Conservation (phyloP, 2,329 filamentous ascomycete genomes). For the Scedosporium minutisporum region DNA sequence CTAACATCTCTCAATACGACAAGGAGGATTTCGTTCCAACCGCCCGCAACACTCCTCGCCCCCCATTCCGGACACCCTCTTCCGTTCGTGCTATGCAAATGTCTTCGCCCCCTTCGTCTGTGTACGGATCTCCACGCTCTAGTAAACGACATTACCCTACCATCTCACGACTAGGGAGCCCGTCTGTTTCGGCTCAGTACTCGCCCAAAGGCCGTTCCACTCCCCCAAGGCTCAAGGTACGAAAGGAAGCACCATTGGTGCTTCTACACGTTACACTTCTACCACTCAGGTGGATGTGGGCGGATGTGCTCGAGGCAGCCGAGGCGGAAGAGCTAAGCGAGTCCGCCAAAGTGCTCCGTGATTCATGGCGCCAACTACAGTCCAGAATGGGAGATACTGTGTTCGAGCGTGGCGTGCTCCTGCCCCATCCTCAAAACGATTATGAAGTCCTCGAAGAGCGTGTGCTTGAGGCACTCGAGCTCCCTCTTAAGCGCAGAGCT, state of each 20-base stretch:
- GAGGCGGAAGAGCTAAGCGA: constrained; percentile 31
- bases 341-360: constrained; percentile 40
- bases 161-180: constrained; percentile 48
- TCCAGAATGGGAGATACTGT: constrained; percentile 65
- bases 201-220: constrained; percentile 45
- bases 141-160: constrained; percentile 35
- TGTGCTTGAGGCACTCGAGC: constrained; percentile 63
- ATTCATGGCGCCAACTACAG: constrained; percentile 57
- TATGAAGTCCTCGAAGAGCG: constrained; percentile 73
- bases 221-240: constrained; percentile 46
- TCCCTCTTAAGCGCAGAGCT: constrained; percentile 54
- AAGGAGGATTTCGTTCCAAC: constrained; percentile 41
- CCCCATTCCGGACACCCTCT: constrained; percentile 60
- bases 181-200: constrained; percentile 39
- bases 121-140: constrained; percentile 45
- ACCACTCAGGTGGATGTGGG: constrained; percentile 59
- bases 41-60: constrained; percentile 49
- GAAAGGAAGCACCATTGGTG: constrained; percentile 57
- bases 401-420: constrained; percentile 61
- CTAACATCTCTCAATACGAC: constrained; percentile 40
- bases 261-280: constrained; percentile 69
- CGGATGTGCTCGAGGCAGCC: constrained; percentile 39
- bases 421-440: constrained; percentile 70
- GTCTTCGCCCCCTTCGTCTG: constrained; percentile 53
- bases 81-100: constrained; percentile 64